Evolutionary conservation across 2,329 filamentous ascomycete species (phyloP).

Genomic region (Talaromyces atroroseus): DNA sequence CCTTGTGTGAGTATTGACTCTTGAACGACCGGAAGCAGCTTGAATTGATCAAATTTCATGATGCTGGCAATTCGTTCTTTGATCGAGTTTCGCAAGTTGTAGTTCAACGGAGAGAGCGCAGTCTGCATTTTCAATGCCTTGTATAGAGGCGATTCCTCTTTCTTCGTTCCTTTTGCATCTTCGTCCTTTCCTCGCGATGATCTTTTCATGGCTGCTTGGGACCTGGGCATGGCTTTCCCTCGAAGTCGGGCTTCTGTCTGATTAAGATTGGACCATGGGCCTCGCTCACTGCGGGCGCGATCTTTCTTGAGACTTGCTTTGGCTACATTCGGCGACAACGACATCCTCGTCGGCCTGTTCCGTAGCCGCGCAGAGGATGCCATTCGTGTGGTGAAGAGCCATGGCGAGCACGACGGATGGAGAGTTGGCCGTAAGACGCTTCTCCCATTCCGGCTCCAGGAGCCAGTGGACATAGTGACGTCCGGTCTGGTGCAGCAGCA

Average conservation of each 20-base stretch:
- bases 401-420: slow-evolving; percentile 12
- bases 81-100: slow-evolving; percentile 58
- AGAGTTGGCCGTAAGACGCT: slow-evolving; percentile 8
- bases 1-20: slow-evolving; percentile 67
- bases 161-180: slow-evolving; percentile 39
- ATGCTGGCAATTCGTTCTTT: slow-evolving; percentile 61
- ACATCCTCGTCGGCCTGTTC: slow-evolving; percentile 34
- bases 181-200: slow-evolving; percentile 31
- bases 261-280: slow-evolving; percentile 58
- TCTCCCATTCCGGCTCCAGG: slow-evolving; percentile 28
- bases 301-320: slow-evolving; percentile 30
- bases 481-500: background rate
- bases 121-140: slow-evolving; percentile 95
- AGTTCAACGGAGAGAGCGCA: slow-evolving; percentile 68
- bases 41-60: slow-evolving; percentile 75
- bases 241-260: slow-evolving; percentile 44
- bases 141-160: slow-evolving; percentile 50
- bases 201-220: slow-evolving; percentile 39
- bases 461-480: slow-evolving; percentile 23
- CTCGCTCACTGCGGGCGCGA: slow-evolving; percentile 39
- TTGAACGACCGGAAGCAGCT: slow-evolving; percentile 65
- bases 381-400: slow-evolving; percentile 25
- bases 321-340: slow-evolving; percentile 30
- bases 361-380: slow-evolving; percentile 28
- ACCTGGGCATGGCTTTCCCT: slow-evolving; percentile 31